phyloP scores from a whole-genome alignment of 2,329 filamentous ascomycete species.

The Cladophialophora yegresii region DNA sequence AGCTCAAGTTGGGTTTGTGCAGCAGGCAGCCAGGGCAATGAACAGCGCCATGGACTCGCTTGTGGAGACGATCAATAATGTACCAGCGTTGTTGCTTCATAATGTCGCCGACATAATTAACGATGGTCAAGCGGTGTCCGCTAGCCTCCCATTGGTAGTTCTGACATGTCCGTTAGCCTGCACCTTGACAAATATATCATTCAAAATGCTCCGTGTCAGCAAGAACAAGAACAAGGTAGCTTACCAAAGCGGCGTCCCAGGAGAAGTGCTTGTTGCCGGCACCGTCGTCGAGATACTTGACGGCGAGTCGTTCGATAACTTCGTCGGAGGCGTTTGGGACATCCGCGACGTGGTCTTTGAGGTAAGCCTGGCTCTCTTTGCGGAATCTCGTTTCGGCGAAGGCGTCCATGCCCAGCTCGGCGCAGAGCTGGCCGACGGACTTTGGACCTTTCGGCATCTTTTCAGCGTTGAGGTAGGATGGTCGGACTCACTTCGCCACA shows the following conservation, averaged over 20 bases:
- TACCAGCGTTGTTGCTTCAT: conserved; percentile 24
- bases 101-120: conserved; percentile 7
- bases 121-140: conserved; percentile 18
- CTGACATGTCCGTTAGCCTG: conserved; percentile 1
- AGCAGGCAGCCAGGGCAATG: conserved; percentile 19
- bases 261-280: conserved; percentile 12
- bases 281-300: conserved; percentile 9
- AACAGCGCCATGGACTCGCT: conserved; percentile 10
- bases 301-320: conserved; percentile 10
- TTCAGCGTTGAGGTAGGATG: not conserved
- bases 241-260: conserved; percentile 14
- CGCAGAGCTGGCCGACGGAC: conserved; percentile 15
- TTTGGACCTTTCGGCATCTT: conserved; percentile 20
- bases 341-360: conserved; percentile 11
- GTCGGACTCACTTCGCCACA: not conserved
- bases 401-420: conserved; percentile 17
- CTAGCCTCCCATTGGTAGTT: conserved; percentile 18
- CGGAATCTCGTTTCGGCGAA: conserved; percentile 8
- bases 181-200: not conserved
- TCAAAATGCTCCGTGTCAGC: not conserved
- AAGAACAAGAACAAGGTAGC: not conserved
- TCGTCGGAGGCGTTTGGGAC: conserved; percentile 14
- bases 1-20: conserved; percentile 6
- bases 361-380: conserved; percentile 13
- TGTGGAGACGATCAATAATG: conserved; percentile 17